Percentiles rank a stretch among this genome's conserved stretches.
Conservation (phyloP, 257 asterid species). For the Coffea eugenioides region DNA sequence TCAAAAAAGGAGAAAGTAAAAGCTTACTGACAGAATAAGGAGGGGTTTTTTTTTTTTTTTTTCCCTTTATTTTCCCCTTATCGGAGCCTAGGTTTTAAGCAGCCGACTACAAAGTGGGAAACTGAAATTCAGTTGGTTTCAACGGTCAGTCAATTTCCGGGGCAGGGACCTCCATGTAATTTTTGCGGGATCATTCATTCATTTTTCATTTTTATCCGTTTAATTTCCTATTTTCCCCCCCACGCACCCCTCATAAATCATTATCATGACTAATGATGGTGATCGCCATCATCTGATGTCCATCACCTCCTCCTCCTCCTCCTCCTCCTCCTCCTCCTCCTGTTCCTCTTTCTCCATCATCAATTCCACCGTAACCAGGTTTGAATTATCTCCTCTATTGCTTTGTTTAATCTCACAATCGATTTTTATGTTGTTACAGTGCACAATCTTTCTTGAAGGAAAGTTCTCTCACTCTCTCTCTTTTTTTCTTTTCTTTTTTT, state of each 20-base stretch:
- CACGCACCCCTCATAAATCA: neutral
- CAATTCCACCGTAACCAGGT: conserved; percentile 27
- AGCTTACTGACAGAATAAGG: neutral
- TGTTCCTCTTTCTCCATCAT: conserved; percentile 2
- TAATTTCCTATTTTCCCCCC: neutral
- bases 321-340: neutral
- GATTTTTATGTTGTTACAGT: neutral
- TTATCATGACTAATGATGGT: conserved; percentile 10
- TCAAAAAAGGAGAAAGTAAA: no score
- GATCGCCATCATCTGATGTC: conserved; percentile 14
- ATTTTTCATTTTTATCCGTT: neutral
- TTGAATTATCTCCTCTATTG: neutral
- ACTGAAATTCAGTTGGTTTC: conserved; percentile 30
- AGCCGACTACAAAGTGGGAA: conserved; percentile 11
- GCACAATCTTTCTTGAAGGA: neutral
- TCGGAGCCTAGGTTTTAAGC: neutral
- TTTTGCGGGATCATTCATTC: conserved; percentile 15
- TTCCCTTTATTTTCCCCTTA: no score
- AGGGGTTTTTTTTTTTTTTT: no score
- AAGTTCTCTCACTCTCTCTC: neutral
- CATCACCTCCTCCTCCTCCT: conserved; percentile 13
- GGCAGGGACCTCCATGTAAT: conserved; percentile 23
- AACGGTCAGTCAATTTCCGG: conserved; percentile 28
- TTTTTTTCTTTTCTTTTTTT: neutral
- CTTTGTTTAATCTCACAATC: neutral